Evolutionary conservation across 2,329 filamentous ascomycete genomes (phyloP).

Genomic region (Diaporthe longicolla): DNA sequence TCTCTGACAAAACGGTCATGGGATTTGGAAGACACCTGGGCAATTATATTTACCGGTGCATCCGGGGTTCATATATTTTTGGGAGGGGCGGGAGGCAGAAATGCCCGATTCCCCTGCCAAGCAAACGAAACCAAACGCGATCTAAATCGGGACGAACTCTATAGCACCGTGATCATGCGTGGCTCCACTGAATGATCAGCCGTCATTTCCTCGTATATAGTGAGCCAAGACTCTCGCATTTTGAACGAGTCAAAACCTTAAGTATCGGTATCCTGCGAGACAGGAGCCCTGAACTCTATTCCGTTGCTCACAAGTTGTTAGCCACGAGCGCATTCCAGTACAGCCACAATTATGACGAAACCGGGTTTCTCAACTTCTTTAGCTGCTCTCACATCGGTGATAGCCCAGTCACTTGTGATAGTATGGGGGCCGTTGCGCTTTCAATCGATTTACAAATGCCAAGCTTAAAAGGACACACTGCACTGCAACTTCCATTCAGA

Average conservation of each 20-base stretch:
- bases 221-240: slow-evolving; percentile 27
- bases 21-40: too few relatives aligned
- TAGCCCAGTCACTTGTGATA: too few relatives aligned
- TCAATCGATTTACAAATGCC: not conserved
- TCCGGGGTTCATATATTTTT: not conserved
- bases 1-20: too few relatives aligned
- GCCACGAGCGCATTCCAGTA: not conserved
- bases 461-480: not conserved
- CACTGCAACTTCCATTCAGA: not conserved
- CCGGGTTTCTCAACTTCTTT: too few relatives aligned
- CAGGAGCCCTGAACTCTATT: not conserved
- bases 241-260: slow-evolving; percentile 19
- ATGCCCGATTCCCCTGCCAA: slow-evolving; percentile 27
- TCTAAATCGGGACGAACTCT: slow-evolving; percentile 35
- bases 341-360: not conserved
- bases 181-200: slow-evolving; percentile 20
- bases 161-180: slow-evolving; percentile 4
- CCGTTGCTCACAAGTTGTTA: not conserved
- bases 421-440: too few relatives aligned
- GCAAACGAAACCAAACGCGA: slow-evolving; percentile 17
- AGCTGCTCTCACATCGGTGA: not conserved
- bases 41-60: not conserved
- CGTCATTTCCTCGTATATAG: slow-evolving; percentile 25
- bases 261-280: not conserved
- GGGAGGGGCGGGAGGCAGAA: slow-evolving; percentile 2